Evolutionary conservation across 176 grass and related monocot genomes (phyloP).

Genomic region (Paspalum vaginatum): DNA sequence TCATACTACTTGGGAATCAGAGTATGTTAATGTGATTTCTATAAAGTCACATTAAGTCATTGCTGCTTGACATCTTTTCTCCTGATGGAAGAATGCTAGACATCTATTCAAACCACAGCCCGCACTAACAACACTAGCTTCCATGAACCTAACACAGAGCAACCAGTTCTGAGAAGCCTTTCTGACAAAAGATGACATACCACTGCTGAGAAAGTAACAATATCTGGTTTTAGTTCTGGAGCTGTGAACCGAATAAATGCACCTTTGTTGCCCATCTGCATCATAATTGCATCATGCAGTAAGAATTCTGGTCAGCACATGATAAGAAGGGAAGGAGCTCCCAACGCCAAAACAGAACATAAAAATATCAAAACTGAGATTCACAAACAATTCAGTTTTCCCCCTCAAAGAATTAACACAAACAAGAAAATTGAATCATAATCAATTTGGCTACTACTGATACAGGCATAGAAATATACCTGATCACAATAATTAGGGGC

Average conservation of each 20-base stretch:
- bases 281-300: neutral
- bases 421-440: neutral
- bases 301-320: too few relatives aligned
- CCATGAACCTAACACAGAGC: neutral
- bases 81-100: too few relatives aligned
- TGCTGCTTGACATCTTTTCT: too few relatives aligned
- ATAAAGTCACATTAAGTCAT: too few relatives aligned
- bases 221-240: constrained; percentile 77
- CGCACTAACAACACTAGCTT: neutral
- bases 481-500: constrained; percentile 94
- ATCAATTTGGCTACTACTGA: neutral
- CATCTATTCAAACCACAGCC: neutral
- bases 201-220: constrained; percentile 46
- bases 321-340: neutral
- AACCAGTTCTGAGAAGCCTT: too few relatives aligned
- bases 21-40: too few relatives aligned
- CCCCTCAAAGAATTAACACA: neutral
- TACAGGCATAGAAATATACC: constrained; percentile 43
- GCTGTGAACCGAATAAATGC: constrained; percentile 78
- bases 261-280: constrained; percentile 97
- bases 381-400: neutral
- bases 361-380: neutral
- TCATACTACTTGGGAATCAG: too few relatives aligned
- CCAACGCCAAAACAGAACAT: neutral
- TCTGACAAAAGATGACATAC: neutral